phyloP scores from a whole-genome alignment of 1,139 yeast species.

The Starmera stellimalicola region DNA sequence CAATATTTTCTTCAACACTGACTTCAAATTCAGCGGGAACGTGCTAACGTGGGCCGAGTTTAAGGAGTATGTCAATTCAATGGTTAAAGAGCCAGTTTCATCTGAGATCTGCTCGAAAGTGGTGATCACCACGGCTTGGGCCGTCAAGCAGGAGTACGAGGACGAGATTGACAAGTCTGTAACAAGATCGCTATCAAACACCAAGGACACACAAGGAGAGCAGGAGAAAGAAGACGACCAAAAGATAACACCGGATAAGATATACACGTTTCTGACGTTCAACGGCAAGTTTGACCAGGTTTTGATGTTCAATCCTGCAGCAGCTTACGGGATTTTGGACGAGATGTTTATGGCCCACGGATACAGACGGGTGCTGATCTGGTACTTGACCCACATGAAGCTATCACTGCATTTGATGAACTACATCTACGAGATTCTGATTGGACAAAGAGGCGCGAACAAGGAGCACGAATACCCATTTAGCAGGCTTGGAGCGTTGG shows the following conservation, averaged over 20 bases:
- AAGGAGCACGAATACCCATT: conserved; percentile 21
- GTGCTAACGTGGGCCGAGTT: conserved; percentile 25
- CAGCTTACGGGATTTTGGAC: conserved; percentile 49
- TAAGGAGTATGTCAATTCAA: conserved; percentile 22
- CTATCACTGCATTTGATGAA: conserved; percentile 46
- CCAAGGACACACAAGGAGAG: conserved; percentile 7
- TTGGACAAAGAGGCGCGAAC: conserved; percentile 40
- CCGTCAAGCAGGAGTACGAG: conserved; percentile 35
- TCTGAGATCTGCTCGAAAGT: conserved; percentile 31
- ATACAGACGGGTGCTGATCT: conserved; percentile 49
- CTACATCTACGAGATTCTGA: conserved; percentile 51
- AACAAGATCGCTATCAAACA: conserved; percentile 7
- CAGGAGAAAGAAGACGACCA: conserved; percentile 9
- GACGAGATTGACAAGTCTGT: conserved; percentile 20
- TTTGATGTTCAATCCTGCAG: conserved; percentile 30
- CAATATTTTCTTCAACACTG: conserved; percentile 28
- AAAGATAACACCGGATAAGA: conserved; percentile 36
- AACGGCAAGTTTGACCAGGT: conserved; percentile 34
- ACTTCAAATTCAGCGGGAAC: conserved; percentile 6
- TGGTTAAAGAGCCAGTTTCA: conserved; percentile 24
- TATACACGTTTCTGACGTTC: conserved; percentile 36
- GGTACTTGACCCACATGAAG: conserved; percentile 54
- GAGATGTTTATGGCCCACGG: conserved; percentile 63
- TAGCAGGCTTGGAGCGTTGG: conserved; percentile 45
- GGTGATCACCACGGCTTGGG: conserved; percentile 41